A percentile compares a stretch with the other conserved stretches of the same genome.
Evolutionary conservation across 257 asterid genomes (phyloP).

Genomic region (Solanum appendiculatum): DNA sequence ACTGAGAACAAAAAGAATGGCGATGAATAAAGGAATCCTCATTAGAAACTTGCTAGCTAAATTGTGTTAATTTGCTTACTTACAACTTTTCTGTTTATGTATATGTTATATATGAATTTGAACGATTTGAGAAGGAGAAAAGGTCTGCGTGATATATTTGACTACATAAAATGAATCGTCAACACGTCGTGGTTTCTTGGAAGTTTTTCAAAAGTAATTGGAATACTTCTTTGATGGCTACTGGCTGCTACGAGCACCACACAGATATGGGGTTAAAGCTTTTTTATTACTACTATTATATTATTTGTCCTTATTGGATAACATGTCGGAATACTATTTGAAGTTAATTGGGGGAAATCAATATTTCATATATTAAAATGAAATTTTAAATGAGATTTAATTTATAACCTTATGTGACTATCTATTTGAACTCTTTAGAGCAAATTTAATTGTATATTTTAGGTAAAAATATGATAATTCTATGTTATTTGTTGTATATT

Average conservation of each 20-base stretch:
- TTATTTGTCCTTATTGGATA: too few species aligned
- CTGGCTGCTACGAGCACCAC: neutral
- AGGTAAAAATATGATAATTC: neutral
- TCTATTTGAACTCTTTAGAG: too few species aligned
- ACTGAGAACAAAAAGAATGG: neutral
- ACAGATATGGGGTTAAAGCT: neutral
- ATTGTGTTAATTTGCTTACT: neutral
- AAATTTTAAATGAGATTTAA: too few species aligned
- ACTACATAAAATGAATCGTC: neutral
- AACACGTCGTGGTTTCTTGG: neutral
- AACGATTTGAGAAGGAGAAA: neutral
- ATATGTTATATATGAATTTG: neutral
- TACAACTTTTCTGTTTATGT: neutral
- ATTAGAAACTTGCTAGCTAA: neutral
- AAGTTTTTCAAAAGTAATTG: neutral
- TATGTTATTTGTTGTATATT: too few species aligned
- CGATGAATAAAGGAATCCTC: neutral
- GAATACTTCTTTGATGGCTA: neutral
- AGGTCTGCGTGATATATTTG: neutral
- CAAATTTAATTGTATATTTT: too few species aligned
- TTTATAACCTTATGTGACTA: too few species aligned
- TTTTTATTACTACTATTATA: too few species aligned
- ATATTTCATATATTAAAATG: too few species aligned
- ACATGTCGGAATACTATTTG: neutral
- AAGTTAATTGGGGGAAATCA: neutral